These are phyloP conservation scores for Colletotrichum sp. DNA, from an alignment of 2,329 filamentous ascomycete genomes.

Conservation along the genomic window DNA sequence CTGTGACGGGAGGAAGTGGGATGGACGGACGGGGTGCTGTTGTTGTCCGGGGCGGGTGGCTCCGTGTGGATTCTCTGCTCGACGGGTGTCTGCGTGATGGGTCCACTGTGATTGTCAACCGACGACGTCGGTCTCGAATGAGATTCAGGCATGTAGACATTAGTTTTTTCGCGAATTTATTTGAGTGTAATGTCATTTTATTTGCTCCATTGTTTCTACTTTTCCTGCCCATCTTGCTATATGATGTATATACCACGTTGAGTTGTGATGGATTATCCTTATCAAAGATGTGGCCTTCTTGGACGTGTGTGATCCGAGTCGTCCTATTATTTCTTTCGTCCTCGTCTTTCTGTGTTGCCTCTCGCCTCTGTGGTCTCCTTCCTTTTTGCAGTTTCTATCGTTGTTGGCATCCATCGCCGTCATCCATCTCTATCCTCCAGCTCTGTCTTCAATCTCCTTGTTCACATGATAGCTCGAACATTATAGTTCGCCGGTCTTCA, in stretches of 20 bases:
- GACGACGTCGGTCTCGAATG: neutral
- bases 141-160: neutral
- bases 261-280: neutral
- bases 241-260: neutral
- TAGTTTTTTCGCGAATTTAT: neutral
- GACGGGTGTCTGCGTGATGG: neutral
- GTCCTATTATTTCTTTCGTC: neutral
- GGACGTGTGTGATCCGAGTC: neutral
- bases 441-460: neutral
- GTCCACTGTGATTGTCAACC: neutral
- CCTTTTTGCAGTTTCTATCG: neutral
- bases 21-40: neutral
- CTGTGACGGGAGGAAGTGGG: neutral
- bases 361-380: neutral
- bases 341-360: neutral
- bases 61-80: neutral
- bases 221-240: neutral
- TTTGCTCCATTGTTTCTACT: neutral
- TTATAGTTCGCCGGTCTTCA: neutral
- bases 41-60: neutral
- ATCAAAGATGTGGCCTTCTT: neutral
- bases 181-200: neutral
- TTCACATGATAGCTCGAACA: neutral
- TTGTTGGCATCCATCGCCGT: neutral
- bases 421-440: too few species aligned